Base-by-base conservation (phyloP, 257 asterid species). In the Linderniella brevidens region DNA sequence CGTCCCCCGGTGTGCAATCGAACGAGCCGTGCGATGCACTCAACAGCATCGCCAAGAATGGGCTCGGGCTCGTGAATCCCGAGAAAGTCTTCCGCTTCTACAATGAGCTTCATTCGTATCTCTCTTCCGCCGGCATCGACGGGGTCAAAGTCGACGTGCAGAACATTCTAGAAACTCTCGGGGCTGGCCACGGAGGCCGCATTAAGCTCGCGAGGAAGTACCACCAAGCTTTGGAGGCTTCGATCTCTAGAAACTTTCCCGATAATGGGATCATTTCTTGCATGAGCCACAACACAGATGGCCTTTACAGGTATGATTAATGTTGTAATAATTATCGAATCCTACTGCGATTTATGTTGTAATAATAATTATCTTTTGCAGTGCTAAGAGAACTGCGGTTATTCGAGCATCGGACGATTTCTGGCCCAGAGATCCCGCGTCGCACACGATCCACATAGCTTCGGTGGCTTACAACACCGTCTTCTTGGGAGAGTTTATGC, bases 371-470 rank as follows among this genome's bases (percentile, higher is more conserved):
- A 41, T 13, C 3, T 25, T 19, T 60, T 65, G 53, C 64, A 87
- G 97, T 60, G 67, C 85, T 5, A 87, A 83, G 64, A 57, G 78
- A 44, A 48, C 85, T 10, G 92, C 93, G 17, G 92, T 87, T 9
- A 68, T 82, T 17, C 67, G 97, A 52, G 95, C 93, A 48, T 83
- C 95, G 2, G 97, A 87, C 37, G 97, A 87, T 61, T 82, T 79
- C 53, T 86, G 94, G 94, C 97, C 97, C 0, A 64, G 78, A 58
- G 87, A 86, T 68, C 92, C 93, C 36, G 95, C 97, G 45, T 82
- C 97, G 5, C 95, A 87, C 77, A 83, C 97, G 25, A 83, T 83
- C 46, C 95, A 87, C 73, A 75, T 87, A 58, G 97, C 93, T 56
- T 87, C 97, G 11, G 97, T 87, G 47, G 94, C 96, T 25, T 86